These are phyloP conservation scores for Vaccinium myrtillus DNA, from an alignment of 148 eudicot species.

Conservation along the genomic window DNA sequence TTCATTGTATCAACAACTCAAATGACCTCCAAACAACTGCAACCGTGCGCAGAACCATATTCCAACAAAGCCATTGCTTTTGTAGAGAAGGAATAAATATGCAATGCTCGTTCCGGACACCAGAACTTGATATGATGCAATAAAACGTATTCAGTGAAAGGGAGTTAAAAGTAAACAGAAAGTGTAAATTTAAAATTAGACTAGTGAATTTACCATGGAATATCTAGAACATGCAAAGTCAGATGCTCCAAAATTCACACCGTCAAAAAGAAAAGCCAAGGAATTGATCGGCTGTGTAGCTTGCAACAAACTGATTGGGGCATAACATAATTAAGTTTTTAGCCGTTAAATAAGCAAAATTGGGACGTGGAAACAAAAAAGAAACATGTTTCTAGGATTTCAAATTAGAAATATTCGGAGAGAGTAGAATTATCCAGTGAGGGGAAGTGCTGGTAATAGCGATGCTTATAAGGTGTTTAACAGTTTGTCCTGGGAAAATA, in stretches of 20 bases:
- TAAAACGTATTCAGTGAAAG: background rate
- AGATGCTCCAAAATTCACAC: constrained; percentile 84
- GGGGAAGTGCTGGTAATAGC: constrained; percentile 65
- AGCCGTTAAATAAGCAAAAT: background rate
- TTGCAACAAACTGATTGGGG: constrained; percentile 53
- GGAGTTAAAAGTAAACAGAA: background rate
- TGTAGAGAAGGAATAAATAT: constrained; percentile 56
- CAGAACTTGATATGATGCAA: constrained; percentile 43
- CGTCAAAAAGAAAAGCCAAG: constrained; percentile 70
- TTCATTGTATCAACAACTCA: background rate
- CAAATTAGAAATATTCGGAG: too few relatives aligned
- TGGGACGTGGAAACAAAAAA: background rate
- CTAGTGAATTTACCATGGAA: constrained; percentile 58
- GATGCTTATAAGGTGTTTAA: constrained; percentile 54
- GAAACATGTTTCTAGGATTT: too few relatives aligned
- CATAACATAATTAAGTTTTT: background rate
- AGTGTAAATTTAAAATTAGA: background rate
- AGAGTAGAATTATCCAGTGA: background rate
- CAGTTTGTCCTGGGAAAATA: constrained; percentile 66
- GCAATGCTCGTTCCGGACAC: constrained; percentile 64
- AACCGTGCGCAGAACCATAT: constrained; percentile 72
- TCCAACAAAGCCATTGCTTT: constrained; percentile 64
- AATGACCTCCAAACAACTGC: constrained; percentile 89
- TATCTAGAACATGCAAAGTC: constrained; percentile 74
- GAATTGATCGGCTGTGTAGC: constrained; percentile 77